Conservation (phyloP, 306 rosid species). For the Quercus ilex region DNA sequence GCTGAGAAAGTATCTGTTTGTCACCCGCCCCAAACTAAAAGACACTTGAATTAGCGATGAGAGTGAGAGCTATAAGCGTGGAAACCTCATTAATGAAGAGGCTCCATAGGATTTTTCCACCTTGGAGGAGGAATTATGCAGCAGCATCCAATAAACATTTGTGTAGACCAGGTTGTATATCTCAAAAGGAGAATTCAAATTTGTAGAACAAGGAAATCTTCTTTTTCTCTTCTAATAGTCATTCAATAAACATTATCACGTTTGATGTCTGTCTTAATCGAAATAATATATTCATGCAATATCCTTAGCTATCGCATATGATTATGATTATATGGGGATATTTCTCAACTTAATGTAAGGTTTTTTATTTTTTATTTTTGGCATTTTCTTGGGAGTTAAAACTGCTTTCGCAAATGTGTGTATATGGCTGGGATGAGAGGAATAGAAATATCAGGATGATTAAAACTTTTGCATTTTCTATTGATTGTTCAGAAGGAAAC, state of each 20-base stretch:
- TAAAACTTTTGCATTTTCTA: too few relatives aligned
- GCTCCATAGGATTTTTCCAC: conserved; percentile 20
- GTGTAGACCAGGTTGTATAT: conserved; percentile 8
- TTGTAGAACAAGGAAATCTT: background rate
- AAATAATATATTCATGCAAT: background rate
- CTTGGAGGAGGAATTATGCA: conserved; percentile 11
- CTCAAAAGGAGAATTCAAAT: conserved; percentile 15
- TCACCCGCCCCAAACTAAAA: conserved; percentile 51
- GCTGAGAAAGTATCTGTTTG: conserved; percentile 50
- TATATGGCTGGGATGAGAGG: too few relatives aligned
- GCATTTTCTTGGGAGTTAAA: too few relatives aligned
- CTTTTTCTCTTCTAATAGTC: background rate
- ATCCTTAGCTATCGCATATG: background rate
- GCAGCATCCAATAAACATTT: conserved; percentile 21
- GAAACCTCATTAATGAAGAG: conserved; percentile 15
- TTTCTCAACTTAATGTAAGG: too few relatives aligned
- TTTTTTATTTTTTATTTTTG: too few relatives aligned
- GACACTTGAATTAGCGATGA: conserved; percentile 29
- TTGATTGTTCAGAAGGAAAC: too few relatives aligned
- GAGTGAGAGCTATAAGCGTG: background rate
- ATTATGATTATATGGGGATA: too few relatives aligned
- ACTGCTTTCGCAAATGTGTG: too few relatives aligned
- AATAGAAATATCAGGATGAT: too few relatives aligned
- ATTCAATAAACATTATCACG: background rate
- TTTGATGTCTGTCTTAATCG: background rate